These are phyloP conservation scores for Allium fistulosum DNA, from an alignment of 106 monocot species.

Conservation along the genomic window DNA sequence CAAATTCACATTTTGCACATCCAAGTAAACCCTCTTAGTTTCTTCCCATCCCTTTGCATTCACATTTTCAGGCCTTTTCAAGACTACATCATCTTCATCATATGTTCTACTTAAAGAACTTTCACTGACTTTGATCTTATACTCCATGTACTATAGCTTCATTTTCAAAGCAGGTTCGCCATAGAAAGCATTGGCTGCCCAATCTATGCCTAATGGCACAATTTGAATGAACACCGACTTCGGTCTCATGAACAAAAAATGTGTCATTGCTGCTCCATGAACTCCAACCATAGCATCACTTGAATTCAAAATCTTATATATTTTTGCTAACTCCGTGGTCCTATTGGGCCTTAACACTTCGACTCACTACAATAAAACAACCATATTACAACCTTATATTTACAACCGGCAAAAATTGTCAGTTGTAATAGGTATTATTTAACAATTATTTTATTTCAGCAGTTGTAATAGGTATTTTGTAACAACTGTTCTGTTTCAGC, in stretches of 20 bases:
- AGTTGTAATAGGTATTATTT: no score
- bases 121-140: constrained; percentile 44
- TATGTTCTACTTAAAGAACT: constrained; percentile 55
- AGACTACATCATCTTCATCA: constrained; percentile 36
- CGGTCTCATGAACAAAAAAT: constrained; percentile 67
- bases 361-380: no score
- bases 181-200: constrained; percentile 48
- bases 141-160: constrained; percentile 44
- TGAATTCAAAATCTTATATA: constrained; percentile 47
- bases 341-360: constrained; percentile 33
- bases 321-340: constrained; percentile 44
- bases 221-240: constrained; percentile 61
- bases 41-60: constrained; percentile 47
- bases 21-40: constrained; percentile 70
- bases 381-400: no score
- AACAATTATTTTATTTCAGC: no score
- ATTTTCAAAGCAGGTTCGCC: constrained; percentile 49
- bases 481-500: no score
- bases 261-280: constrained; percentile 74
- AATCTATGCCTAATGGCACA: constrained; percentile 58
- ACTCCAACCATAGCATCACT: constrained; percentile 71
- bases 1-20: constrained; percentile 63
- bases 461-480: no score
- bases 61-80: constrained; percentile 52
- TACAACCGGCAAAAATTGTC: no score